Evolutionary conservation across 2,329 filamentous ascomycete genomes (phyloP).

Genomic region (Triangularia verruculosa): DNA sequence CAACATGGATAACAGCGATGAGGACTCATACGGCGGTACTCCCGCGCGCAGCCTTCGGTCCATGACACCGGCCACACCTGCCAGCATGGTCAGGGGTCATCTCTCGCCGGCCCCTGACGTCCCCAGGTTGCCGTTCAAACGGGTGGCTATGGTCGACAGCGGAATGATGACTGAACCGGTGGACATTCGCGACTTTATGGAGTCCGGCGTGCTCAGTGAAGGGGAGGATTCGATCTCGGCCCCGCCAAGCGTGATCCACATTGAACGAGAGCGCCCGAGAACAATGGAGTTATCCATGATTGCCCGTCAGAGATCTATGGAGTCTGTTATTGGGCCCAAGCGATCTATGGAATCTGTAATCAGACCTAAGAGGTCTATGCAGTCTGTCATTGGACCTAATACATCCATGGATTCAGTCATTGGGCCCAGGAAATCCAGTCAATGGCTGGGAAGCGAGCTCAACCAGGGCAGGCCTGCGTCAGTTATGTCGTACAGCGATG

Average conservation of each 20-base stretch:
- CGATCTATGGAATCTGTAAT: constrained; percentile 40
- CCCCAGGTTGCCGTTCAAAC: constrained; percentile 47
- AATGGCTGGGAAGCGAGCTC: constrained; percentile 27
- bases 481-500: constrained; percentile 50
- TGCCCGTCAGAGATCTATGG: constrained; percentile 30
- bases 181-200: constrained; percentile 32
- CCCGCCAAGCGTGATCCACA: constrained; percentile 30
- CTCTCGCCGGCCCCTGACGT: constrained; percentile 47
- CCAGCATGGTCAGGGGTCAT: constrained; percentile 40
- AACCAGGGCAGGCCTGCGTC: constrained; percentile 43
- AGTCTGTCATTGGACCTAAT: constrained; percentile 38
- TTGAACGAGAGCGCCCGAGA: constrained; percentile 35
- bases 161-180: constrained; percentile 61
- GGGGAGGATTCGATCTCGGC: constrained; percentile 15
- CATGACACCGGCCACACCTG: constrained; percentile 47
- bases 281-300: constrained; percentile 46
- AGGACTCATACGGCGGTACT: constrained; percentile 56
- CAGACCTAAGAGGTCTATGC: constrained; percentile 33
- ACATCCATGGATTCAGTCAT: constrained; percentile 22
- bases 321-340: constrained; percentile 14
- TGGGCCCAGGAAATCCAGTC: constrained; percentile 16
- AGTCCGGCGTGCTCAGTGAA: not conserved
- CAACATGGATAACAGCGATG: constrained; percentile 72
- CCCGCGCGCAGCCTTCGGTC: constrained; percentile 54
- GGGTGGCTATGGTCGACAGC: constrained; percentile 56